Percentiles rank a stretch among this genome's conserved stretches.
Evolutionary conservation across 2,329 filamentous ascomycete species (phyloP).

Genomic region (Pseudogymnoascus sp.): DNA sequence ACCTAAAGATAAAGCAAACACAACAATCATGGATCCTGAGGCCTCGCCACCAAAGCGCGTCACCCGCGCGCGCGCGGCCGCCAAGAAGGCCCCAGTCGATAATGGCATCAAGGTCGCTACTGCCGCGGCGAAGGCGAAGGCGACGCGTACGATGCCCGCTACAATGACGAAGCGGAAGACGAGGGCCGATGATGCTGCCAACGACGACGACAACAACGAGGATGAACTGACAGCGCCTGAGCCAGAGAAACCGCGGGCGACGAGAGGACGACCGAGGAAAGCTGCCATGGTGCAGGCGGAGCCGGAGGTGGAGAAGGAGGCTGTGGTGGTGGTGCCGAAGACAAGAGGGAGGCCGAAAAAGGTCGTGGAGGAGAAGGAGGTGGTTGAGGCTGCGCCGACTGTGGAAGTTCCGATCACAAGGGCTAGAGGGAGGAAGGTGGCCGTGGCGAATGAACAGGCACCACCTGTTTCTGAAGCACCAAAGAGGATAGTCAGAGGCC

Average conservation of each 20-base stretch:
- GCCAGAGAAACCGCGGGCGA: constrained; percentile 32
- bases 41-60: constrained; percentile 51
- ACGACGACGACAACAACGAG: constrained; percentile 35
- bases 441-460: constrained; percentile 22
- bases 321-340: background rate
- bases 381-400: constrained; percentile 19
- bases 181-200: constrained; percentile 45
- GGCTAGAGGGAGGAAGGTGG: constrained; percentile 20
- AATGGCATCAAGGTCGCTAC: constrained; percentile 38
- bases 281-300: constrained; percentile 22
- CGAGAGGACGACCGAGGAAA: constrained; percentile 43
- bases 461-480: constrained; percentile 29
- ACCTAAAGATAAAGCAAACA: background rate
- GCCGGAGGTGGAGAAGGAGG: constrained; percentile 19
- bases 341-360: constrained; percentile 1
- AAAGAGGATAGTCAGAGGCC: constrained; percentile 33
- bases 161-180: constrained; percentile 45
- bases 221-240: constrained; percentile 21
- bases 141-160: constrained; percentile 25
- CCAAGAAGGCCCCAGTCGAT: constrained; percentile 31
- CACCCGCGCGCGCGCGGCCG: constrained; percentile 44
- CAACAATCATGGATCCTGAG: constrained; percentile 41
- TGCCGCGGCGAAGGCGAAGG: constrained; percentile 38
- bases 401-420: constrained; percentile 26
- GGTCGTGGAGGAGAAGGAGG: constrained; percentile 21